A percentile compares a stretch with the other conserved stretches of the same genome.
Conservation (phyloP, 2,329 filamentous ascomycete genomes). For the Phialemoniopsis sp. region DNA sequence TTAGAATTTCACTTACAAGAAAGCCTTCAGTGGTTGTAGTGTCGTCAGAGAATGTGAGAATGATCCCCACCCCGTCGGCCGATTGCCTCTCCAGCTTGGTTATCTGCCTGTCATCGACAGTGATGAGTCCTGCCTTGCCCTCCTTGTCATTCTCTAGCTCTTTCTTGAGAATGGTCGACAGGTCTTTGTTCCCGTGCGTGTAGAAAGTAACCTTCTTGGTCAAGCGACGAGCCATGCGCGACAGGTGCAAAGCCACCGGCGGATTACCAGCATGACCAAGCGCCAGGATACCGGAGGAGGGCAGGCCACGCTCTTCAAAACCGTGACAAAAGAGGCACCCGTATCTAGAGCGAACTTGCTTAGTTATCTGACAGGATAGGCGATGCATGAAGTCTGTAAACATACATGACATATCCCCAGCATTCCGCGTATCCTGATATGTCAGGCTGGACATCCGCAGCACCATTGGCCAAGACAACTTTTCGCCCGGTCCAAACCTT, state of each 20-base stretch:
- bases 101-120: constrained; percentile 24
- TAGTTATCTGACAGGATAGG: too few relatives aligned
- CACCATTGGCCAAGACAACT: constrained; percentile 50
- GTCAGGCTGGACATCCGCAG: constrained; percentile 43
- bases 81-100: constrained; percentile 20
- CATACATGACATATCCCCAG: constrained; percentile 48
- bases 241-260: constrained; percentile 29
- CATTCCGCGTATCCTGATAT: constrained; percentile 50
- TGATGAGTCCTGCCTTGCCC: constrained; percentile 23
- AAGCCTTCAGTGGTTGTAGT: constrained; percentile 30
- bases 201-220: constrained; percentile 42
- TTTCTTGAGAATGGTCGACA: constrained; percentile 21
- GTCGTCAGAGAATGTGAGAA: constrained; percentile 34
- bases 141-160: constrained; percentile 10
- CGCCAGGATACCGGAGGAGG: constrained; percentile 41
- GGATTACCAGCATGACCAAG: constrained; percentile 23
- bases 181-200: constrained; percentile 36
- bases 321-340: constrained; percentile 59
- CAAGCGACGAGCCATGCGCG: constrained; percentile 38
- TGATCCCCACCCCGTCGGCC: constrained; percentile 18
- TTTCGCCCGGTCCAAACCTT: constrained; percentile 42
- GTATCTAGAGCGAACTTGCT: constrained; percentile 27
- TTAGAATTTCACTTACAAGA: constrained; percentile 17
- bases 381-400: too few relatives aligned
- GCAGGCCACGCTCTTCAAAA: constrained; percentile 48